Conservation (phyloP, 169 alveolate genomes). For the Theileria equi region DNA sequence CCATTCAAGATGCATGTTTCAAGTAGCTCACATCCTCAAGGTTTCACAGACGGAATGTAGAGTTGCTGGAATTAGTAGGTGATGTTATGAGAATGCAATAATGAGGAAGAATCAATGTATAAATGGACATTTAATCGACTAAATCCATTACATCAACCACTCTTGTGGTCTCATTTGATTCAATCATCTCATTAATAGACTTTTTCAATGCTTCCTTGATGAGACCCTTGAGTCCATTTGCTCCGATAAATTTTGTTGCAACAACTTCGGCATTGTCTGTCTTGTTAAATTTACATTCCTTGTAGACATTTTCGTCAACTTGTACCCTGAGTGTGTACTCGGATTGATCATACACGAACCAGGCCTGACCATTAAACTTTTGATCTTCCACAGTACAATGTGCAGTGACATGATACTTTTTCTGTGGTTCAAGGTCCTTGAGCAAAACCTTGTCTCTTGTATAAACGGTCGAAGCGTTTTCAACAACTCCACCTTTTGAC, state of each 20-base stretch:
- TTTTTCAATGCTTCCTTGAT: conserved; percentile 21
- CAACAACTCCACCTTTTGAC: conserved; percentile 24
- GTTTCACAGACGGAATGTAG: too few species aligned
- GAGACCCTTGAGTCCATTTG: conserved; percentile 30
- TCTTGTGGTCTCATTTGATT: conserved; percentile 24
- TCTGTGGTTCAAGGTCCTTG: neutral
- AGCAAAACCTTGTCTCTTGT: conserved; percentile 27
- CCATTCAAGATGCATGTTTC: too few species aligned
- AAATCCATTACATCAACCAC: conserved; percentile 40
- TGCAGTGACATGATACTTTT: conserved; percentile 36
- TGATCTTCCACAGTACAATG: conserved; percentile 29
- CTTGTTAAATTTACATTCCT: conserved; percentile 23
- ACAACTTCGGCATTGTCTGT: neutral
- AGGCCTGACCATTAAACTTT: conserved; percentile 15
- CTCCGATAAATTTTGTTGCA: conserved; percentile 15
- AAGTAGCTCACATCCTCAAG: too few species aligned
- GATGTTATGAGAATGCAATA: too few species aligned
- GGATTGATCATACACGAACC: conserved; percentile 19
- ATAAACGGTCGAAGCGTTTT: conserved; percentile 48
- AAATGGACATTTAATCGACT: neutral
- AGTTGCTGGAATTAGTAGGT: too few species aligned
- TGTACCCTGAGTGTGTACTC: conserved; percentile 35
- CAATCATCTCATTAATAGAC: conserved; percentile 6
- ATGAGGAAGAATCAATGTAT: too few species aligned
- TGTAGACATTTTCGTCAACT: conserved; percentile 33